Evolutionary conservation across 1,284 basidiomycete genomes (phyloP).

Genomic region (Cutaneotrichosporon sp.): DNA sequence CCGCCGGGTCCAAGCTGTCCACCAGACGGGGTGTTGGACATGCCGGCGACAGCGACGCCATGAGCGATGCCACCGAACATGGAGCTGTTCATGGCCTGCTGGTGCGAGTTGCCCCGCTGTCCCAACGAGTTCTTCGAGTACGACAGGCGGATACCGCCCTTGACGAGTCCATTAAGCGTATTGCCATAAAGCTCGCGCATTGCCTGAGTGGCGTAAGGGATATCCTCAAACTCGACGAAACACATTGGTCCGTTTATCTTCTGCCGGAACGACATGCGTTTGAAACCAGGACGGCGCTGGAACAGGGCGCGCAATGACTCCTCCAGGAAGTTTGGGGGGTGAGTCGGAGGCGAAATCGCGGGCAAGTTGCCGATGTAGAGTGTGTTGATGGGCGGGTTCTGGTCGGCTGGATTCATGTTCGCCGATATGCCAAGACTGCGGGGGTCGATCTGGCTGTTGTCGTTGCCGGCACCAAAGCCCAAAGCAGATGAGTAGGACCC

Average conservation of each 20-base stretch:
- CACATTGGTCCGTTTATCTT: conserved; percentile 97
- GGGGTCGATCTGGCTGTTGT: conserved; percentile 13
- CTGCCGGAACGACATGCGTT: conserved; percentile 87
- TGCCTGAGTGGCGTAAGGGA: conserved; percentile 73
- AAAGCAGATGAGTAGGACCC: conserved; percentile 6
- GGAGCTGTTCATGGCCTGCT: conserved; percentile 27
- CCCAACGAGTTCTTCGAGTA: conserved; percentile 95
- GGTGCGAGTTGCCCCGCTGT: conserved; percentile 43
- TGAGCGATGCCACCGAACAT: conserved; percentile 45
- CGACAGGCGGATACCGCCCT: conserved; percentile 89
- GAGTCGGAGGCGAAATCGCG: conserved; percentile 59
- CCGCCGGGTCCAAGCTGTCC: conserved; percentile 9
- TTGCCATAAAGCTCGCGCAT: conserved; percentile 88
- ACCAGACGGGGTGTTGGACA: conserved; percentile 21
- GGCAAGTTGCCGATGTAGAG: conserved; percentile 92
- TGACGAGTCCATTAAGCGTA: conserved; percentile 81
- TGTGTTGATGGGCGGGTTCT: conserved; percentile 81
- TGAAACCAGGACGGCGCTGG: conserved; percentile 70
- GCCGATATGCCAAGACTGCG: conserved; percentile 17
- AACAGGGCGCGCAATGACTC: conserved; percentile 79
- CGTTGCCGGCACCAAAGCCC: conserved; percentile 8
- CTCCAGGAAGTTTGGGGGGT: conserved; percentile 73
- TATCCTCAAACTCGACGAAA: conserved; percentile 95
- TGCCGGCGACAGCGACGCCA: conserved; percentile 41
- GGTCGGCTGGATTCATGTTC: conserved; percentile 64